A percentile compares a stretch with the other conserved stretches of the same genome.
phyloP scores from a whole-genome alignment of 2,329 filamentous ascomycete species.

The Pestalotiopsis sp. region DNA sequence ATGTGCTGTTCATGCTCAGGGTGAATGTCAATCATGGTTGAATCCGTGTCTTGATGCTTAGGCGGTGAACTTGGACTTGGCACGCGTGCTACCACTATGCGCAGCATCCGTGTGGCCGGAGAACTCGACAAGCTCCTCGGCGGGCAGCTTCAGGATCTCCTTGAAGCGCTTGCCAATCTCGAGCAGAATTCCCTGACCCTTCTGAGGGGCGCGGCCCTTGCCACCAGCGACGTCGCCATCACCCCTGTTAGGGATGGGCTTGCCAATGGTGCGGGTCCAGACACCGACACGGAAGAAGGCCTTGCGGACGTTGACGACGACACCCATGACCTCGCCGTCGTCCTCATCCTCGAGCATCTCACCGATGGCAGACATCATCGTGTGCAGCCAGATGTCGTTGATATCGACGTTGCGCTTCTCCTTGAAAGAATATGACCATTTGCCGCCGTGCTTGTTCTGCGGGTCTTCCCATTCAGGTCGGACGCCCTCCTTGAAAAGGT shows the following conservation, averaged over 20 bases:
- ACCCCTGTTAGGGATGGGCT: slow-evolving; percentile 74
- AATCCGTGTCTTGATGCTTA: slow-evolving; percentile 44
- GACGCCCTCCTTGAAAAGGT: slow-evolving; percentile 97
- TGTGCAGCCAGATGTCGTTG: slow-evolving; percentile 94
- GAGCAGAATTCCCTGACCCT: slow-evolving; percentile 82
- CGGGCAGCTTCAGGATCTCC: slow-evolving; percentile 78
- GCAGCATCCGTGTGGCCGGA: slow-evolving; percentile 95
- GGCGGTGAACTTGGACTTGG: slow-evolving; percentile 89
- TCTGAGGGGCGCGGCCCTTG: slow-evolving; percentile 76
- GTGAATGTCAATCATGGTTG: background rate
- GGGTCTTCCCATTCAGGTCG: slow-evolving; percentile 98
- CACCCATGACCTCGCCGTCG: slow-evolving; percentile 98
- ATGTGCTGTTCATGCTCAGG: background rate
- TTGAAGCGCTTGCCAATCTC: slow-evolving; percentile 91
- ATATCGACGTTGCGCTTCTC: slow-evolving; percentile 90
- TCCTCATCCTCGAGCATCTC: slow-evolving; percentile 95
- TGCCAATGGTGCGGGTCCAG: slow-evolving; percentile 94
- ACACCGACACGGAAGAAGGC: slow-evolving; percentile 96
- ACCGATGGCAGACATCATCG: slow-evolving; percentile 94
- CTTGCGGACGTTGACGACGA: slow-evolving; percentile 98
- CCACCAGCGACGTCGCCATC: slow-evolving; percentile 71
- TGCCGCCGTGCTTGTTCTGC: slow-evolving; percentile 98
- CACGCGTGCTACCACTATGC: slow-evolving; percentile 88
- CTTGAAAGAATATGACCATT: slow-evolving; percentile 98
- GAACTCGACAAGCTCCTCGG: slow-evolving; percentile 83